Percentiles rank a stretch among this genome's conserved stretches.
Evolutionary conservation across 306 rosid genomes (phyloP).

Genomic region (Rosa multiflora): DNA sequence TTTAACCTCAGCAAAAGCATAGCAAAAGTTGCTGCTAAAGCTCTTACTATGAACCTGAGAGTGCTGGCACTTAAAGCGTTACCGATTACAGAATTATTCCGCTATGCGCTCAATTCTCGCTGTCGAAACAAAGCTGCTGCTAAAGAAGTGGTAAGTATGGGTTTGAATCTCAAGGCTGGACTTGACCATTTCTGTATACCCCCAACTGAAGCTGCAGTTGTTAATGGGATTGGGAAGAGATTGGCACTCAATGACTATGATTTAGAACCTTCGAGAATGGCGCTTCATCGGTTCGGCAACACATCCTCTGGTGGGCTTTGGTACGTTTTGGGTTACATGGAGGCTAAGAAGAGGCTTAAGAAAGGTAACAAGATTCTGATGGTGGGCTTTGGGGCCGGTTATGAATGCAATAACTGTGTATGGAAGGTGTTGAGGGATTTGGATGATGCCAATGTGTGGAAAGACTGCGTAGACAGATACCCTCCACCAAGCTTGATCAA

Average conservation of each 20-base stretch:
- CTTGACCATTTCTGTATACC: slow-evolving; percentile 79
- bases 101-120: slow-evolving; percentile 25
- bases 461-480: slow-evolving; percentile 54
- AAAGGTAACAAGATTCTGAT: slow-evolving; percentile 65
- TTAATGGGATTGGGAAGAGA: slow-evolving; percentile 71
- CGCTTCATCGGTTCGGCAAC: slow-evolving; percentile 85
- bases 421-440: slow-evolving; percentile 76
- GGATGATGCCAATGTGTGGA: slow-evolving; percentile 66
- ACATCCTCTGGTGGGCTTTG: slow-evolving; percentile 85
- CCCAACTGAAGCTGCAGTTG: slow-evolving; percentile 73
- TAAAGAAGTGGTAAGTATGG: background rate
- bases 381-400: slow-evolving; percentile 95
- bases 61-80: slow-evolving; percentile 45
- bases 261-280: slow-evolving; percentile 78
- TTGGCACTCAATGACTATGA: slow-evolving; percentile 61
- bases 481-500: slow-evolving; percentile 50
- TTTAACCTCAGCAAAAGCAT: slow-evolving; percentile 68
- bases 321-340: slow-evolving; percentile 94
- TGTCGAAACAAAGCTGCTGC: background rate
- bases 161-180: slow-evolving; percentile 63
- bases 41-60: slow-evolving; percentile 62
- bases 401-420: slow-evolving; percentile 81
- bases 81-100: slow-evolving; percentile 52
- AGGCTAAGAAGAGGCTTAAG: slow-evolving; percentile 73
- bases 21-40: slow-evolving; percentile 64